These are phyloP conservation scores for Eucalyptus rudis DNA, from an alignment of 345 rosid genomes.

Conservation along the genomic window DNA sequence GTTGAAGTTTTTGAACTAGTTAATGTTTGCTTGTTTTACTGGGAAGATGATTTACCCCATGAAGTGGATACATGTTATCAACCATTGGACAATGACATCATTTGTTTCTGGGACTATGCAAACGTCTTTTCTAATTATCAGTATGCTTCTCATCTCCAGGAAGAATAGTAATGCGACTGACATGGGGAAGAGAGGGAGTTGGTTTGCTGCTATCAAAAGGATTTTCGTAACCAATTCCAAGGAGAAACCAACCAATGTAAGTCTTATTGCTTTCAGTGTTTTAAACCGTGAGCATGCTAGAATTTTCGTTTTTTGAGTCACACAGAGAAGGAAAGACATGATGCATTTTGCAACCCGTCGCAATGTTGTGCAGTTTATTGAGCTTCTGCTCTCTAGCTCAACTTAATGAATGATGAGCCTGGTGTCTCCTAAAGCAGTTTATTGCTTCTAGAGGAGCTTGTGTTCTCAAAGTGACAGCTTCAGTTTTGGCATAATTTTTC, in stretches of 20 bases:
- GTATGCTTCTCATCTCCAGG: not conserved
- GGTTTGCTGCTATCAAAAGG: conserved; percentile 92
- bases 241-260: conserved; percentile 59
- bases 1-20: not conserved
- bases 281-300: not conserved
- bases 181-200: conserved; percentile 92
- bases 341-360: not conserved
- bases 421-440: not conserved
- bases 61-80: not conserved
- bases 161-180: conserved; percentile 45
- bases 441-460: not conserved
- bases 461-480: not conserved
- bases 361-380: not conserved
- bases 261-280: not conserved
- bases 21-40: not conserved
- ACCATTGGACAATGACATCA: not conserved
- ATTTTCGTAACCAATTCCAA: conserved; percentile 56
- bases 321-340: not conserved
- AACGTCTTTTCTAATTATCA: not conserved
- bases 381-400: not conserved
- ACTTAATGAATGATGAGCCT: not conserved
- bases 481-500: not conserved
- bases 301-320: not conserved
- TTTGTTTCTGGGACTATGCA: not conserved
- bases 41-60: not conserved